Evolutionary conservation across 495 filamentous ascomycete species (phyloP), one percentile per base, ranked within the genome.

Genomic region (Talaromyces nanjingensis): DNA sequence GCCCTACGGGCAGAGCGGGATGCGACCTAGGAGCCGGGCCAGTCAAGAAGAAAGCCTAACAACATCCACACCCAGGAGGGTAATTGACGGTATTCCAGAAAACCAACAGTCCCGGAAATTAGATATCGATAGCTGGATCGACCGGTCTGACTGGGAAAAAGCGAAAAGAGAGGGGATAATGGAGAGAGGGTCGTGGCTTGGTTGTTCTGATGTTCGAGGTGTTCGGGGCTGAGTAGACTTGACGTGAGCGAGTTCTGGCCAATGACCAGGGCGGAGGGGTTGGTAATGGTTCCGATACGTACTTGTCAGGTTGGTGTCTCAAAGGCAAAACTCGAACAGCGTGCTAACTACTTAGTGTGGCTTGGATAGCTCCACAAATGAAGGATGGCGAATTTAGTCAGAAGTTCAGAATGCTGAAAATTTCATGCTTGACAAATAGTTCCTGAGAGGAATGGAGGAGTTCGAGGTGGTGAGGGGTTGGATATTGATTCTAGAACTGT

Each of bases 191-290:
- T 33, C 56, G 56, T 25, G n/a, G 56, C 27, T 33, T 24, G n/a
- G 56, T 49, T 25, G 34, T 47, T 29, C 18, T 60, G 20, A 29
- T 60, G 16, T 42, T 60, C 45, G 49, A 63, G 54, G 55, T 68
- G 53, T 56, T 56, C 53, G 70, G 72, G 72, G 72, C 72, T 72
- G 72, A 72, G 70, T 65, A 70, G 69, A 68, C 67, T 67, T 72
- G 72, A 71, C 72, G 69, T 72, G 71, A 69, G 39, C 62, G 47
- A 60, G 59, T 29, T 31, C 54, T 45, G 55, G 56, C 54, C 63
- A 59, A 59, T 64, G 34, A 59, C 53, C 57, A 39, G 18, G 42
- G 57, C 53, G 55, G 37, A 52, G 59, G 34, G 59, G 59, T 29
- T 34, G 56, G 56, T 56, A 27, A 57, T 57, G 54, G 25, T 27